Evolutionary conservation across 495 filamentous ascomycete genomes (phyloP).

Genomic region (Xylona heveae): DNA sequence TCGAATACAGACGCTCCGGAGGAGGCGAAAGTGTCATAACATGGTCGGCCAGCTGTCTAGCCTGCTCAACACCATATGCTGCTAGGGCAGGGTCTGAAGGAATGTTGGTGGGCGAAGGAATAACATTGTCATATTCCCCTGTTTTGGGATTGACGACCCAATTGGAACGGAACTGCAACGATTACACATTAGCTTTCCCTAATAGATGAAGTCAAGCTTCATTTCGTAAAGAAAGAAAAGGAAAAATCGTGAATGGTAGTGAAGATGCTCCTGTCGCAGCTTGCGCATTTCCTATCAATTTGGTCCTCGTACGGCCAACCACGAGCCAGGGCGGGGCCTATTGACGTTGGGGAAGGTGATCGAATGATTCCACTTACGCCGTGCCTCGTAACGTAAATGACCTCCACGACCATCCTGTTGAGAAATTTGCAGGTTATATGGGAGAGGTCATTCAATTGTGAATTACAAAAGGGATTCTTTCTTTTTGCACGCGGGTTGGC

Average conservation of each 20-base stretch:
- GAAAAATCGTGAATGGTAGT: neutral
- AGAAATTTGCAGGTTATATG: too few species aligned
- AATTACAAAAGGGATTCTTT: too few species aligned
- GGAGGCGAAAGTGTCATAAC: conserved; percentile 38
- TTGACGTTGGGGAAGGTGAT: neutral
- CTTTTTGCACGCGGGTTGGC: too few species aligned
- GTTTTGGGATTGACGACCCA: conserved; percentile 65
- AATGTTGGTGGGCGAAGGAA: conserved; percentile 65
- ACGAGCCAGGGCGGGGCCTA: neutral
- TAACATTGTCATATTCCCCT: conserved; percentile 45
- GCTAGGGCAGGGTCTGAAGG: conserved; percentile 73
- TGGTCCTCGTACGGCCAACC: neutral
- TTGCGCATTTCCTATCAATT: too few species aligned
- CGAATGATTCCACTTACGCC: conserved; percentile 35
- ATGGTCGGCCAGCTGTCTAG: conserved; percentile 51
- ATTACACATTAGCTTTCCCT: neutral
- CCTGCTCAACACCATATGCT: conserved; percentile 64
- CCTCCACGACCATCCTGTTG: conserved; percentile 41
- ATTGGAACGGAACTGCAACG: conserved; percentile 59
- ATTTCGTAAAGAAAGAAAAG: neutral
- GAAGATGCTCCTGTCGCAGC: too few species aligned
- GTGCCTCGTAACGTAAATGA: conserved; percentile 71
- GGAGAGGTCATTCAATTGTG: too few species aligned
- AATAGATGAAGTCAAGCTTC: conserved; percentile 2
- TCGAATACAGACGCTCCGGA: conserved; percentile 58